Evolutionary conservation across 1,284 basidiomycete species (phyloP), one percentile per base, ranked within the genome.

Genomic region (Cryptococcus hybrid): DNA sequence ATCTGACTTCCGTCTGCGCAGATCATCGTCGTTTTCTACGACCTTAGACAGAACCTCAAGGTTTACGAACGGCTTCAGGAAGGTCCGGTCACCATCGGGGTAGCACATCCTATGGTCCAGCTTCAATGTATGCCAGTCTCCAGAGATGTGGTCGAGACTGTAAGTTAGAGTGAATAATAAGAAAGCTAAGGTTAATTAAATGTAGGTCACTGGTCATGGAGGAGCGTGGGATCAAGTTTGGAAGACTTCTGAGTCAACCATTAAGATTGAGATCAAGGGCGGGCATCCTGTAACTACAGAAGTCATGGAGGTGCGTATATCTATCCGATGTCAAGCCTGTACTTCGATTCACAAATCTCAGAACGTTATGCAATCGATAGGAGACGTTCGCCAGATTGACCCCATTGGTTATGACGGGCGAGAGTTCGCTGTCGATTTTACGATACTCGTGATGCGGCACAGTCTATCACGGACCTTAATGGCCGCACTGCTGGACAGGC

Each of bases 1-100:
- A 35, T 44, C 47, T 58, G 46, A 55, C 47, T 49, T 2, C 11
- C 37, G 18, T 12, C 39, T n/a, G 3, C 7, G 9, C 35, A 77
- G 75, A 58, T 75, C 24, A 58, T 76, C 9, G 58, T 72, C 2
- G 61, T 58, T 37, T 75, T 76, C 61, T 65, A 64, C 48, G 75
- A 77, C 62, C 56, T 69, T 6, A 67, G 75, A 11, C 56, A 74
- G 37, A 66, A 73, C 1, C 5, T 49, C 35, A 68, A 64, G 49
- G 60, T 75, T 0, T 64, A 62, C 46, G 30, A 64, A 2, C 46
- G 54, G 15, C 59, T 77, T 8, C 61, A 57, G 6, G 13, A 15
- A 8, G 53, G 50, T 34, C 46, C 59, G 4, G 57, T 70, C 15
- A 12, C 47, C 24, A 58, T 76, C 52, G 13, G 49, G 1, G 40